phyloP scores from a whole-genome alignment of 2,329 filamentous ascomycete species.

The Epichloe elymi region DNA sequence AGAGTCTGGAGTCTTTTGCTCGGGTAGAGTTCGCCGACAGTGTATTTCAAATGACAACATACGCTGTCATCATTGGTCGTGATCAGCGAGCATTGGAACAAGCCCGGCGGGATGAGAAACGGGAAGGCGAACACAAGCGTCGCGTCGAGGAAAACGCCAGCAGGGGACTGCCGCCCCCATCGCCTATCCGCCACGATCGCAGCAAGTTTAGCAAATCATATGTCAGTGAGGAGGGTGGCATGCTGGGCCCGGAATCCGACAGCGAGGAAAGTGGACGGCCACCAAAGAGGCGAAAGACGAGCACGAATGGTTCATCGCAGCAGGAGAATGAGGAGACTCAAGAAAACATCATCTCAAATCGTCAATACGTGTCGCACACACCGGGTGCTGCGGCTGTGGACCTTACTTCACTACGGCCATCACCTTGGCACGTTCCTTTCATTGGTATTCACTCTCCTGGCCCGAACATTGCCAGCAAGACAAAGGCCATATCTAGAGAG shows the following conservation, averaged over 20 bases:
- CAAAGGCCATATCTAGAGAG: slow-evolving; percentile 60
- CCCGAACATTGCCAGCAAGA: slow-evolving; percentile 45
- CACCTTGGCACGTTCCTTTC: slow-evolving; percentile 48
- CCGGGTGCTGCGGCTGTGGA: slow-evolving; percentile 47
- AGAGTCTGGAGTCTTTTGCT: slow-evolving; percentile 42
- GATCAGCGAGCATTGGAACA: slow-evolving; percentile 48
- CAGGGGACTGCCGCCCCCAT: slow-evolving; percentile 37
- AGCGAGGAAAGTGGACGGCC: slow-evolving; percentile 36
- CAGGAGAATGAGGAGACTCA: slow-evolving; percentile 29
- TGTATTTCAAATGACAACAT: slow-evolving; percentile 67
- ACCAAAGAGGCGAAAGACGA: slow-evolving; percentile 33
- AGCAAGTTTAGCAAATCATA: slow-evolving; percentile 50
- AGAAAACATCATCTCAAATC: slow-evolving; percentile 39
- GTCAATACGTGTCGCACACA: slow-evolving; percentile 48
- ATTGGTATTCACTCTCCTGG: slow-evolving; percentile 61
- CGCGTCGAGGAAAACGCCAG: slow-evolving; percentile 32
- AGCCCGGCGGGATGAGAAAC: slow-evolving; percentile 38
- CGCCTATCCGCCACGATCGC: slow-evolving; percentile 35
- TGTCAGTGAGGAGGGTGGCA: slow-evolving; percentile 56
- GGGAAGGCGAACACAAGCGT: slow-evolving; percentile 31
- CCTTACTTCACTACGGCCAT: slow-evolving; percentile 44
- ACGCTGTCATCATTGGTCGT: slow-evolving; percentile 57
- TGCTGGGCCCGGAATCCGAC: slow-evolving; percentile 50
- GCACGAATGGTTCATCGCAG: slow-evolving; percentile 28
- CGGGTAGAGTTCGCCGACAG: slow-evolving; percentile 60